Base-by-base conservation (phyloP, 345 rosid species). In the Lepidium africanum region DNA sequence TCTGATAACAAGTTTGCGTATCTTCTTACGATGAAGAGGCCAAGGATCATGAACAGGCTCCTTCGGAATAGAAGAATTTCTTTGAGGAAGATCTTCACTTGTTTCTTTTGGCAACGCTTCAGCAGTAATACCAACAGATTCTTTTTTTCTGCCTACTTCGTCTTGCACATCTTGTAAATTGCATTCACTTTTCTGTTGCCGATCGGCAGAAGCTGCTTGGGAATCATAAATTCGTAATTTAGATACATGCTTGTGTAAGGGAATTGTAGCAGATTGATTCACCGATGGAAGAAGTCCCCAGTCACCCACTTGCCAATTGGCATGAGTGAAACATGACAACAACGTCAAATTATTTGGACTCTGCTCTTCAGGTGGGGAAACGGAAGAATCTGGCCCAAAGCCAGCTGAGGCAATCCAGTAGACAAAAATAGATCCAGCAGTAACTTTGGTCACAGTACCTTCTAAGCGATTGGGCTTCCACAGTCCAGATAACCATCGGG, bases 331-430 rank as follows among this genome's bases (percentile, higher is more conserved):
- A 78, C 90, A 89, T 56, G 96, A 85, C 78, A 95, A 50, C 77
- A 89, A 79, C 78, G 91, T 87, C 71, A 95, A 80, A 74, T 87
- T 82, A 77, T 85, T 86, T 11, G 97, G 96, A 82, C 76, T 85
- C 84, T 91, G 99, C 75, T 95, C 96, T 81, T 89, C 96, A 37
- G 96, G 83, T 67, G 97, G 99, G 66, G 92, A 67, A 51, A 81
- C 87, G 67, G 94, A 84, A 75, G 94, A 89, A 81, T 89, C 82
- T 39, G 90, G 87, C 25, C 96, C 99, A 77, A 79, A 84, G 56
- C 96, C 96, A 81, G 96, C 90, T 50, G 97, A 95, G 55, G 99
- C 93, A 75, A 95, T 89, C 97, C 97, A 95, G 76, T 87, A 91
- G 43, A 91, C 81, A 79, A 89, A 95, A 54, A 85, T 87, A 15